Percentiles rank a stretch among this genome's conserved stretches.
These are phyloP conservation scores for Nelumbo lutea DNA, from an alignment of 164 flowering plant species.

Conservation along the genomic window DNA sequence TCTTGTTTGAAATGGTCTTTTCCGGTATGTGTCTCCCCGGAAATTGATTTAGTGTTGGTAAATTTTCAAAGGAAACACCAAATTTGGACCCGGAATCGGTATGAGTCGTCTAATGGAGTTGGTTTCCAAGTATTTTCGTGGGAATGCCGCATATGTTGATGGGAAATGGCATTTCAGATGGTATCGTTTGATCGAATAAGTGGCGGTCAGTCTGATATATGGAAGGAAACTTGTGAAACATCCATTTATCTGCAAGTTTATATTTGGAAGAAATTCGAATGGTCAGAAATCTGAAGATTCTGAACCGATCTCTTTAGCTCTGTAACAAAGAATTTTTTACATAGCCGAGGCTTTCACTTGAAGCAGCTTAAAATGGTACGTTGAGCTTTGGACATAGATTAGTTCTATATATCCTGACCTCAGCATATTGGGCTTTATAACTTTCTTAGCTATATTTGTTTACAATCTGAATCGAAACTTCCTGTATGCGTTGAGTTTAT, in stretches of 20 bases:
- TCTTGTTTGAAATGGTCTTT: conserved; percentile 8
- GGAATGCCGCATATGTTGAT: neutral
- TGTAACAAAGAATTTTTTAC: neutral
- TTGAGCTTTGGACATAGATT: neutral
- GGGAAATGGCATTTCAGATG: too few species aligned
- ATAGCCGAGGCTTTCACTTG: neutral
- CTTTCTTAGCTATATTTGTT: neutral
- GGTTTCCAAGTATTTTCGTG: neutral
- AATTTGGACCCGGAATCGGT: too few species aligned
- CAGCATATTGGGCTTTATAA: neutral
- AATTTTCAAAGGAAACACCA: too few species aligned
- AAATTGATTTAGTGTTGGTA: neutral
- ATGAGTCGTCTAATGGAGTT: too few species aligned
- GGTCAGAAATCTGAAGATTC: neutral
- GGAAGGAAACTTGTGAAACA: neutral
- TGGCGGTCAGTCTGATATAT: neutral
- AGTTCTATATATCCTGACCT: too few species aligned
- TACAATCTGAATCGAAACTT: neutral
- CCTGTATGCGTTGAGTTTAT: too few species aligned
- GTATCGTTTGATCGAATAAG: neutral
- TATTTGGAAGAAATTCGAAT: conserved; percentile 1
- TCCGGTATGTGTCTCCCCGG: conserved; percentile 3
- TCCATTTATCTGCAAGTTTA: neutral
- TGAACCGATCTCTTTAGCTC: neutral
- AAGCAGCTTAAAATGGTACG: conserved; percentile 5